Evolutionary conservation across 108 stramenopile genomes (phyloP), one percentile per base, ranked within the genome.

Genomic region (Thalassiosira profunda): DNA sequence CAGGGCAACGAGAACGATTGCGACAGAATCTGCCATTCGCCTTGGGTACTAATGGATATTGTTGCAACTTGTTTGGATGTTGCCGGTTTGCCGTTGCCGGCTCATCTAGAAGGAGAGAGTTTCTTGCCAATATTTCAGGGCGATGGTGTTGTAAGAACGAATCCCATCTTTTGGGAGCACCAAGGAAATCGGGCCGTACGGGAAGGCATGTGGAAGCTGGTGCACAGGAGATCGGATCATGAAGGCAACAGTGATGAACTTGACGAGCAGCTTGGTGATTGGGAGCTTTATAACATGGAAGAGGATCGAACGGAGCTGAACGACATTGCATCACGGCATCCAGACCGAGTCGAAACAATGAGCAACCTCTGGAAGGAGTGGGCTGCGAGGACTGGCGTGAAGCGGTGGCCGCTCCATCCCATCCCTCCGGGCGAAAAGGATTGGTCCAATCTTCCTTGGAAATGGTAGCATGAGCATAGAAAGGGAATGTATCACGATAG

Each of bases 381-480:
- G 79, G 73, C 79, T 41, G 36, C 41, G 20, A 37, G 73, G 5
- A 60, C 61, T 23, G 72, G 64, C 45, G 64, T 70, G 33, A 58
- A 63, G 29, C 45, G 59, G 1, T 80, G 79, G 79, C 79, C 79
- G 20, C 60, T 80, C 14, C 42, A 70, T 7, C 67, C 73, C 3
- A 69, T 80, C 17, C 56, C 63, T 0, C 53, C 63, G 8, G 79
- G 79, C 3, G 79, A 74, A 51, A 74, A 55, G 61, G 79, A 80
- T 62, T 80, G 79, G 79, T 72, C 79, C n/a, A 74, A 80, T 59
- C 36, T 72, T 24, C 79, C 79, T 7, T 80, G 79, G 79, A 29
- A 63, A 31, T 80, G 79, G 79, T 80, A 76, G 17, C 5, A 20
- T 18, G 51, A 14, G 51, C 10, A 45, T 14, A 40, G 38, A 40